A percentile compares a stretch with the other conserved stretches of the same genome.
Conservation (phyloP, 441 rosid species). For the Adansonia gregorii region DNA sequence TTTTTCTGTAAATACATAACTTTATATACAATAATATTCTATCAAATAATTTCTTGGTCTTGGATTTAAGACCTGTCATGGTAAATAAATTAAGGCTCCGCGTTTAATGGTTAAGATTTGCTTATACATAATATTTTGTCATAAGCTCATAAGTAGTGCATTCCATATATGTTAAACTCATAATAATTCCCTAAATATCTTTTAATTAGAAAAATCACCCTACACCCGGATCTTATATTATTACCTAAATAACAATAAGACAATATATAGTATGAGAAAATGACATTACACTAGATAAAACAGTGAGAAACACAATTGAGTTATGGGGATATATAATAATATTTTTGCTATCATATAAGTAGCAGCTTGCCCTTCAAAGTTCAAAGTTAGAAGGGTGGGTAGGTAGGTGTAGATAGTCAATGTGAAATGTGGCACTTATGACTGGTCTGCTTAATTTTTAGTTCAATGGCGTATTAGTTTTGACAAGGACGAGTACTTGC, state of each 20-base stretch:
- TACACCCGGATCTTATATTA: not conserved
- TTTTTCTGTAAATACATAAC: not conserved
- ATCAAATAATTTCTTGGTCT: no score
- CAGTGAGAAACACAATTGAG: not conserved
- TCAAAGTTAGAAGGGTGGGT: no score
- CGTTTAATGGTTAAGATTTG: not conserved
- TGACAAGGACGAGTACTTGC: not conserved
- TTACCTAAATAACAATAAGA: not conserved
- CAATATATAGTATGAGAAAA: not conserved
- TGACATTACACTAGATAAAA: conserved; percentile 1
- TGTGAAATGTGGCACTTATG: not conserved
- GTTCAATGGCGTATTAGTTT: not conserved
- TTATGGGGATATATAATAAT: not conserved
- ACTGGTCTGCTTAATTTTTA: not conserved
- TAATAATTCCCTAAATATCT: not conserved
- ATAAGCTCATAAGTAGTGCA: not conserved
- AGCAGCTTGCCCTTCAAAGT: not conserved
- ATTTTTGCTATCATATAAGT: no score
- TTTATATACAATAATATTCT: not conserved
- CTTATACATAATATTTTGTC: not conserved
- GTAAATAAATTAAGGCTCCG: not conserved
- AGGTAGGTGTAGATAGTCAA: not conserved
- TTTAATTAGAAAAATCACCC: not conserved
- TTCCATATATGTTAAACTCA: not conserved
- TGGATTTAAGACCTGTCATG: not conserved